Percentiles rank a stretch among this genome's conserved stretches.
These are phyloP conservation scores for Papiliotrema nemorosa DNA, from an alignment of 1,284 basidiomycete genomes.

Conservation along the genomic window DNA sequence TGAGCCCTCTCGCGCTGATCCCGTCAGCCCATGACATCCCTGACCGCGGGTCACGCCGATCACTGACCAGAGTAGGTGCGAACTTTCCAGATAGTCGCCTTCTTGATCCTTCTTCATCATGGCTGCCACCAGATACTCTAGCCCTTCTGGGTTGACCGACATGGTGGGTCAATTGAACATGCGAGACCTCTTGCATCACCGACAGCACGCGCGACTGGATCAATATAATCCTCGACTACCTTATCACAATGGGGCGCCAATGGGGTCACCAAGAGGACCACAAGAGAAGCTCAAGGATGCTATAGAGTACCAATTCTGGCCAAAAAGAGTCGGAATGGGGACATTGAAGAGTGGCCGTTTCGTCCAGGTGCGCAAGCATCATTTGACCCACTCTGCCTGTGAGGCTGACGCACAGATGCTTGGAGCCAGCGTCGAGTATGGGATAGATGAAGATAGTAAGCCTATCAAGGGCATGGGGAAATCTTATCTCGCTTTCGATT, in stretches of 20 bases:
- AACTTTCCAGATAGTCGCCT: too few relatives aligned
- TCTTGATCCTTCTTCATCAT: too few relatives aligned
- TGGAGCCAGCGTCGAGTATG: conserved; percentile 19
- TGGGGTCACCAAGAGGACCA: neutral
- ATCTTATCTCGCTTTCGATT: conserved; percentile 40
- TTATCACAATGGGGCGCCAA: neutral
- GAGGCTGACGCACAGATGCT: conserved; percentile 27
- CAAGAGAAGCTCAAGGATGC: conserved; percentile 9
- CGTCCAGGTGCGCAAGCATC: conserved; percentile 21
- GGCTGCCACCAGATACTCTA: too few relatives aligned
- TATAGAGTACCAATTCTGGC: conserved; percentile 29
- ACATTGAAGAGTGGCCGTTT: conserved; percentile 22
- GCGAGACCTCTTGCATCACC: neutral
- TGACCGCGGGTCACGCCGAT: too few relatives aligned
- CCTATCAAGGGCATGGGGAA: conserved; percentile 4
- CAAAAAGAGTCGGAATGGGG: conserved; percentile 30
- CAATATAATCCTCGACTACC: neutral
- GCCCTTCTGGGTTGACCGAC: too few relatives aligned
- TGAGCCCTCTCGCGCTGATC: too few relatives aligned
- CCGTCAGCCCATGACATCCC: too few relatives aligned
- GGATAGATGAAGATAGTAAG: conserved; percentile 5
- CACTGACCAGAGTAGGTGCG: too few relatives aligned
- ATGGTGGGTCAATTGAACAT: neutral
- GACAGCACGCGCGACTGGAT: neutral
- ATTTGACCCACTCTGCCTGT: too few relatives aligned